Evolutionary conservation across 306 rosid genomes (phyloP).

Genomic region (Arachis stenosperma): DNA sequence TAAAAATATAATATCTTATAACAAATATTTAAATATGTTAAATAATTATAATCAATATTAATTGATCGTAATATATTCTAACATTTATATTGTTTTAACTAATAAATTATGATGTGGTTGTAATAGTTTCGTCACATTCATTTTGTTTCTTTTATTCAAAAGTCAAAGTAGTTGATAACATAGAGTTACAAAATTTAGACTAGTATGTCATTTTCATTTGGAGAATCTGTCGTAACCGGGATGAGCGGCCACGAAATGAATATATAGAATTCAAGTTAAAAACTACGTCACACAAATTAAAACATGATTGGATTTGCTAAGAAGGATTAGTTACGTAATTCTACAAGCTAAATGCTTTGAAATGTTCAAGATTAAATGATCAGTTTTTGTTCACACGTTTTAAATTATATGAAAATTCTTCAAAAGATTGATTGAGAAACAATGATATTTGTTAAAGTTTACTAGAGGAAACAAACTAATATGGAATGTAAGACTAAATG

Average conservation of each 20-base stretch:
- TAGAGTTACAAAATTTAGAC: too few relatives aligned
- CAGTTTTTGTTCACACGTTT: neutral
- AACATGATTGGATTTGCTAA: slow-evolving; percentile 14
- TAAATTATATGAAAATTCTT: neutral
- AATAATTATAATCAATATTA: too few relatives aligned
- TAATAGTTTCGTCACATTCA: too few relatives aligned
- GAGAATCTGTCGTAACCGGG: slow-evolving; percentile 17
- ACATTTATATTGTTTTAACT: too few relatives aligned
- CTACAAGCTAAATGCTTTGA: slow-evolving; percentile 23
- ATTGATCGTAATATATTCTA: too few relatives aligned
- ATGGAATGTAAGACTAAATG: too few relatives aligned
- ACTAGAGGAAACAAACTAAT: too few relatives aligned
- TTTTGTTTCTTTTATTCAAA: too few relatives aligned
- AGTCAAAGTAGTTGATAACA: too few relatives aligned
- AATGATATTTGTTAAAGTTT: neutral
- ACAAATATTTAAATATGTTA: too few relatives aligned
- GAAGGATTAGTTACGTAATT: neutral
- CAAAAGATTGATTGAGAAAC: neutral
- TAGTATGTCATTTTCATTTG: slow-evolving; percentile 12
- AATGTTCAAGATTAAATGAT: neutral
- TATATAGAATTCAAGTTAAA: neutral
- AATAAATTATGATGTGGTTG: too few relatives aligned
- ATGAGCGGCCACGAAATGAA: neutral
- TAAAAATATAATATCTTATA: too few relatives aligned
- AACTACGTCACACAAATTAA: neutral